Base-by-base conservation (phyloP, 805 yeast species). In the Kregervanrija pseudodelftensis region DNA sequence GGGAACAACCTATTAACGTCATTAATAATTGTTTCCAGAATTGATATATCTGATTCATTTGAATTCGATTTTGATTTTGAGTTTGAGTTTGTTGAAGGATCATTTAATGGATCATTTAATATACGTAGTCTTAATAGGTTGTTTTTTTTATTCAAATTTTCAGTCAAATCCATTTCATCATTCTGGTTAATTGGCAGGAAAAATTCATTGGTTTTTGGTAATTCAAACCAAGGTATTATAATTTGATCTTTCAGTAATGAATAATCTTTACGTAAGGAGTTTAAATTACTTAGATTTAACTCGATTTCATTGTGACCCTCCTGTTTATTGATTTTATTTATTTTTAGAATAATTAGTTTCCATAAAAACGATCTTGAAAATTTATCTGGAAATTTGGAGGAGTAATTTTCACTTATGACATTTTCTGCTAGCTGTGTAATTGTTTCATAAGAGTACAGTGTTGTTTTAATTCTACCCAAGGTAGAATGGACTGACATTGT, bases 1-100 rank as follows among this genome's bases (percentile, higher is more conserved):
- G 82, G 81, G 50, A 77, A 76, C 11, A 77, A 57, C 43, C 82
- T 57, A 37, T 75, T 75, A 3, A 76, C 72, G 47, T 77, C 82
- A 38, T 73, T 53, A n/a, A 74, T 66, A 30, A 77, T 68, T 8
- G 65, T 59, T 28, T 63, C 63, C 30, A 77, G 57, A 9, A 70
- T 59, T 31, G 73, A 76, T 3, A 61, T 40, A 49, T 73, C 76
- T 1, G 61, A 49, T n/a, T 50, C 54, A 11, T 30, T 16, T 50
- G 32, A 39, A 2, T 11, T 16, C 15, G n/a, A n/a, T n/a, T 15
- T 43, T 22, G 5, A 10, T 13, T 14, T 33, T 11, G 34, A 10
- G 11, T 15, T 13, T 5, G 7, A 15, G 32, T 32, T 34, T 13
- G 36, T 37, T 37, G 10, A 11, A 14, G 16, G 42, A 11, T 15